Percentiles rank a stretch among this genome's conserved stretches.
Evolutionary conservation across 2,329 filamentous ascomycete genomes (phyloP).

Genomic region (Paradendryphiella salina): DNA sequence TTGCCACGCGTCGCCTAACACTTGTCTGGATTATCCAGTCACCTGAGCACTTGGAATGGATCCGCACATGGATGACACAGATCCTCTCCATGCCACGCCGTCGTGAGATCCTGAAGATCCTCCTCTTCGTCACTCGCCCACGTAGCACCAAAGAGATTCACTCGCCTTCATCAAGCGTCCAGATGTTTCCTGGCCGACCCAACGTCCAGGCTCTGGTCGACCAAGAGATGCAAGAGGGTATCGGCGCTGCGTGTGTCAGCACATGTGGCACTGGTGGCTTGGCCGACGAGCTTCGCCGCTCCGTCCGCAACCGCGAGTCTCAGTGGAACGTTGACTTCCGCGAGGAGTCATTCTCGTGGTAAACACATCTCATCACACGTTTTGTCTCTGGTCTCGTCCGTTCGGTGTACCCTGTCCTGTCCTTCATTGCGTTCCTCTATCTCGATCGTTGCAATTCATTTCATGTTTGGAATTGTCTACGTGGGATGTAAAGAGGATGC

Average conservation of each 20-base stretch:
- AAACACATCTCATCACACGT: conserved; percentile 13
- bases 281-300: conserved; percentile 72
- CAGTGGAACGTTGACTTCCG: conserved; percentile 73
- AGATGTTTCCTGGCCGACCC: conserved; percentile 89
- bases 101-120: conserved; percentile 79
- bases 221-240: conserved; percentile 78
- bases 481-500: conserved; percentile 19
- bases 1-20: conserved; percentile 78
- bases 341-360: conserved; percentile 76
- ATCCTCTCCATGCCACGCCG: conserved; percentile 81
- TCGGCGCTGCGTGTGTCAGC: conserved; percentile 86
- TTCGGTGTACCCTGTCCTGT: conserved; percentile 25
- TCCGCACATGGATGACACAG: conserved; percentile 85
- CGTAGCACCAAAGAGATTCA: conserved; percentile 80
- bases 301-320: conserved; percentile 67
- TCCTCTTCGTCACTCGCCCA: conserved; percentile 88
- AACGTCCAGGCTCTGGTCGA: conserved; percentile 78
- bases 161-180: conserved; percentile 76
- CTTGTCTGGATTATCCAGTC: conserved; percentile 94
- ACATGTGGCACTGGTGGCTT: conserved; percentile 76
- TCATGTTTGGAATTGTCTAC: conserved; percentile 9
- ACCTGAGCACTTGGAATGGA: conserved; percentile 88
- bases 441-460: conserved; percentile 9
- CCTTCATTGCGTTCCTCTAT: conserved; percentile 13
- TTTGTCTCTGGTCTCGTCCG: conserved; percentile 8